Conservation (phyloP, 306 rosid genomes). For the Casuarina cunninghamiana region DNA sequence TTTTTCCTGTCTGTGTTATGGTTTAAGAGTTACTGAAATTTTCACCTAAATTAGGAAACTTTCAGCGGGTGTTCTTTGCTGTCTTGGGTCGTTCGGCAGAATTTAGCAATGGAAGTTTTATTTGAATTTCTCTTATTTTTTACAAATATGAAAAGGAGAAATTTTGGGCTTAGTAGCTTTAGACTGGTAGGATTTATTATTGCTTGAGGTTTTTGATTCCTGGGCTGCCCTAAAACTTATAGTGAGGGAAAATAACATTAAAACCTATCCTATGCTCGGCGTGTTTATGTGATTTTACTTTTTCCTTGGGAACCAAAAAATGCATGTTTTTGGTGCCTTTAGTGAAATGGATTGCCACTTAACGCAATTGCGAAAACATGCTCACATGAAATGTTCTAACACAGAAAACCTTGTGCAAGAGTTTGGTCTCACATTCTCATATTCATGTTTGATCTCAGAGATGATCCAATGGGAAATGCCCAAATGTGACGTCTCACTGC, state of each 20-base stretch:
- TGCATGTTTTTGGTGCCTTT: not conserved
- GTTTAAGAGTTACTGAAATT: not conserved
- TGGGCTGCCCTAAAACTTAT: not conserved
- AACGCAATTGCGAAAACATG: not conserved
- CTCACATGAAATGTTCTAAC: not conserved
- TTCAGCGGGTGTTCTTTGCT: not conserved
- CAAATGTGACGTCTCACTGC: not conserved
- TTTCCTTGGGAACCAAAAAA: not conserved
- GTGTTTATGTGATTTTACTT: not conserved
- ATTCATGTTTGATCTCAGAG: not conserved
- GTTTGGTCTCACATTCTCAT: not conserved
- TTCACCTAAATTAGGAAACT: not conserved
- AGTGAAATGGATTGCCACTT: not conserved
- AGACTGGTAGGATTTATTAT: not conserved
- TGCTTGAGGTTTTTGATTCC: not conserved
- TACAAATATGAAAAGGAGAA: not conserved
- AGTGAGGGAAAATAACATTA: not conserved
- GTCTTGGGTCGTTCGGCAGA: not conserved
- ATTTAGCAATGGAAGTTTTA: not conserved
- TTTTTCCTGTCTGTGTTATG: not conserved
- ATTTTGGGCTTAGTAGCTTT: not conserved
- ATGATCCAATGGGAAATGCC: not conserved
- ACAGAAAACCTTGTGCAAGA: not conserved
- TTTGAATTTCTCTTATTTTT: not conserved
- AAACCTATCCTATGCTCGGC: not conserved